Conservation (phyloP, 192 early-diverging fungal genomes). For the Cetraspora pellucida region DNA sequence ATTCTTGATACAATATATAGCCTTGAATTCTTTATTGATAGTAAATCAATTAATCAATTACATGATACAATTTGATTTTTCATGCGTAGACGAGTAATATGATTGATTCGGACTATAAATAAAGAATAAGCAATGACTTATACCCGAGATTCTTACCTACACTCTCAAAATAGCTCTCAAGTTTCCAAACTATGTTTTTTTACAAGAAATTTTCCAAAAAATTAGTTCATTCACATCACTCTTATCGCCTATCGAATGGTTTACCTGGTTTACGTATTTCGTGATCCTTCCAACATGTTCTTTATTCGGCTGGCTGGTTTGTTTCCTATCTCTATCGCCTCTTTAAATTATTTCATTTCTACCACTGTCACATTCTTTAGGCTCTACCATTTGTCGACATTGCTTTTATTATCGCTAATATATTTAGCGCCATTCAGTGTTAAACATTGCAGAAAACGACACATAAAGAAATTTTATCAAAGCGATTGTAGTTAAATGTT, state of each 20-base stretch:
- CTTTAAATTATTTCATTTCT: slow-evolving; percentile 5
- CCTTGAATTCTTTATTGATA: no score
- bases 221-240: slow-evolving; percentile 14
- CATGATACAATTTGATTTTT: no score
- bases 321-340: neutral
- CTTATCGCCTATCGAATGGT: slow-evolving; percentile 19
- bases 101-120: no score
- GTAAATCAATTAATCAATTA: no score
- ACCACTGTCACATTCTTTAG: slow-evolving; percentile 5
- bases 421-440: neutral
- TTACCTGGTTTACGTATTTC: slow-evolving; percentile 21
- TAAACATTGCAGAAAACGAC: neutral
- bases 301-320: slow-evolving; percentile 17
- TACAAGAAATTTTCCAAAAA: slow-evolving; percentile 7
- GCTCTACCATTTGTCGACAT: slow-evolving; percentile 5
- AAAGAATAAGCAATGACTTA: no score
- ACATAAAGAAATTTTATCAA: slow-evolving; percentile 14
- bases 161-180: no score
- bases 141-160: no score
- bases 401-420: neutral
- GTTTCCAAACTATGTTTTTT: slow-evolving; percentile 1
- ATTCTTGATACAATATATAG: no score
- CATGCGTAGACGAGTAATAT: no score
- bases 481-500: slow-evolving; percentile 8
- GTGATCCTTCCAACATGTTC: slow-evolving; percentile 11